A percentile compares a stretch with the other conserved stretches of the same genome.
Evolutionary conservation across 371 early-diverging fungal genomes (phyloP).

Genomic region (Gilbertella persicaria): DNA sequence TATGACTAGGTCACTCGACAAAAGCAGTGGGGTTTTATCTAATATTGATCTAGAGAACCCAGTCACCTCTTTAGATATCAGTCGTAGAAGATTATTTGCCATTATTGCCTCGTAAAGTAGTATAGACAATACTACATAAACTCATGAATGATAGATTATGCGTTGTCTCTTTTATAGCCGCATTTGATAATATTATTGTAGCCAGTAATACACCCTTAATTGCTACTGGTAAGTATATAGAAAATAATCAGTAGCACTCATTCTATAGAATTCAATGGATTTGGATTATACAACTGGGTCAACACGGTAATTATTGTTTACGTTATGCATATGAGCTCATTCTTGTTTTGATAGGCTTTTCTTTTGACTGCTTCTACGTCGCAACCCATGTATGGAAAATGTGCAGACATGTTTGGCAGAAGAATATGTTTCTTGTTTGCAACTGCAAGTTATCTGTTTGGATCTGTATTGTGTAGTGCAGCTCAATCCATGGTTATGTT

Average conservation of each 20-base stretch:
- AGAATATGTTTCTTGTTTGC: slow-evolving; percentile 61
- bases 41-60: too few species aligned
- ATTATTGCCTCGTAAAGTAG: too few species aligned
- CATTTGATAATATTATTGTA: slow-evolving; percentile 45
- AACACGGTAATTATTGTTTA: slow-evolving; percentile 30
- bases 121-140: too few species aligned
- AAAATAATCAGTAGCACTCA: neutral
- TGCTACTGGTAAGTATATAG: slow-evolving; percentile 25
- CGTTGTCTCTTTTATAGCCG: slow-evolving; percentile 41
- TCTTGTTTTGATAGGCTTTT: slow-evolving; percentile 21
- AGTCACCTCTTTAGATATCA: too few species aligned
- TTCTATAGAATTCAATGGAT: slow-evolving; percentile 38
- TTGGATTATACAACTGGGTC: slow-evolving; percentile 39
- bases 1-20: too few species aligned
- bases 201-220: slow-evolving; percentile 39
- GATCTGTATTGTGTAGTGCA: slow-evolving; percentile 66
- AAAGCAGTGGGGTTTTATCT: too few species aligned
- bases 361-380: slow-evolving; percentile 50
- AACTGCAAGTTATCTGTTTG: slow-evolving; percentile 61
- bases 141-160: slow-evolving; percentile 43
- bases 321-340: neutral
- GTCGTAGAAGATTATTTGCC: too few species aligned
- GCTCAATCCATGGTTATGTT: slow-evolving; percentile 67
- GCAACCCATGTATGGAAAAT: slow-evolving; percentile 66
- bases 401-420: slow-evolving; percentile 73